These are phyloP conservation scores for Tetracladium setigerum DNA, from an alignment of 495 filamentous ascomycete genomes.

Conservation along the genomic window DNA sequence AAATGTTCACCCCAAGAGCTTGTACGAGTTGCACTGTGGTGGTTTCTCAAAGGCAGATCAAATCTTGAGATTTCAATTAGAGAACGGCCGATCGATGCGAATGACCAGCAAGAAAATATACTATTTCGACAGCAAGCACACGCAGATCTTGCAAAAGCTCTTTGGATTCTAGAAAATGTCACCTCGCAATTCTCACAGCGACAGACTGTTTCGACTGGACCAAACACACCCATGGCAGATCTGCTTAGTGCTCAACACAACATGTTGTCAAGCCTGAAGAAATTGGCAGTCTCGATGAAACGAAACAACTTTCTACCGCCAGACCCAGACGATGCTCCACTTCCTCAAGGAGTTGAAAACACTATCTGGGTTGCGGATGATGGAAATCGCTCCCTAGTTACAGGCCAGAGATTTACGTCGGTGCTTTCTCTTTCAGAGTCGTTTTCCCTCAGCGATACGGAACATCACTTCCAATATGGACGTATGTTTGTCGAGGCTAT, in stretches of 20 bases:
- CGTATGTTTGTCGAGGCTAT: constrained; percentile 63
- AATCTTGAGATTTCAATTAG: constrained; percentile 64
- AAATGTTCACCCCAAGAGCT: constrained; percentile 55
- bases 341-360: constrained; percentile 61
- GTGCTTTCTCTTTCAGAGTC: constrained; percentile 49
- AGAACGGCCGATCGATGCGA: constrained; percentile 39
- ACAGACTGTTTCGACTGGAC: background rate
- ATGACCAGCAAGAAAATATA: constrained; percentile 30
- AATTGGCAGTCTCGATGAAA: constrained; percentile 73
- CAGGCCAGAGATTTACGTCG: constrained; percentile 11
- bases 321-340: constrained; percentile 44
- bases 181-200: constrained; percentile 39
- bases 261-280: constrained; percentile 55
- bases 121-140: constrained; percentile 57
- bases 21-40: constrained; percentile 69
- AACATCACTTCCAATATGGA: constrained; percentile 62
- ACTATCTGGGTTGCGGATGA: constrained; percentile 63
- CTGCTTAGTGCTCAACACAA: constrained; percentile 44
- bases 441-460: constrained; percentile 67
- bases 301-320: constrained; percentile 67
- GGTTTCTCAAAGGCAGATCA: constrained; percentile 74
- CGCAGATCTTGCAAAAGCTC: constrained; percentile 71
- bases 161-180: constrained; percentile 70
- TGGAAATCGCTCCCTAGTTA: constrained; percentile 14
- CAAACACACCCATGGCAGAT: constrained; percentile 30